A percentile compares a stretch with the other conserved stretches of the same genome.
Conservation (phyloP, 2,329 filamentous ascomycete species). For the Neofusicoccum ribis region DNA sequence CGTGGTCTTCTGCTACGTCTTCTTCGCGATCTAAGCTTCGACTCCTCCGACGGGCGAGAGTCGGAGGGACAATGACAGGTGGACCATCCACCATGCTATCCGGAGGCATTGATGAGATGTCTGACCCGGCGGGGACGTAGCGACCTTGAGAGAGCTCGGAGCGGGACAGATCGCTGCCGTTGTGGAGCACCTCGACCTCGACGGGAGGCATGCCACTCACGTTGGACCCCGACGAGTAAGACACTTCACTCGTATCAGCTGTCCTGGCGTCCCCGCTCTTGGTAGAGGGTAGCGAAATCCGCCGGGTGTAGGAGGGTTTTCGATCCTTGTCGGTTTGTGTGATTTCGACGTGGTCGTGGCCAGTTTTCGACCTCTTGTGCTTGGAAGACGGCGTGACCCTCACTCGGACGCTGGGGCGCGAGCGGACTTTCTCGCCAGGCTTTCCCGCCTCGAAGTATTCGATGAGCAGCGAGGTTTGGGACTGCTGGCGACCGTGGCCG, state of each 20-base stretch:
- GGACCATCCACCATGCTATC: conserved; percentile 67
- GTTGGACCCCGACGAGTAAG: conserved; percentile 80
- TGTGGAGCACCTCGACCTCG: conserved; percentile 81
- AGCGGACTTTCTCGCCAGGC: conserved; percentile 58
- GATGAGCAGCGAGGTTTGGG: conserved; percentile 88
- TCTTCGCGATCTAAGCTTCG: conserved; percentile 50
- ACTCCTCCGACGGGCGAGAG: conserved; percentile 45
- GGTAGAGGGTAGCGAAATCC: conserved; percentile 60
- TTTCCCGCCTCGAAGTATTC: conserved; percentile 91
- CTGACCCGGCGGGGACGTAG: conserved; percentile 71
- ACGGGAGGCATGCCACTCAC: conserved; percentile 69
- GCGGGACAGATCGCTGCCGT: conserved; percentile 70
- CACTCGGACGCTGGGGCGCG: conserved; percentile 79
- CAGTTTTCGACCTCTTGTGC: conserved; percentile 52
- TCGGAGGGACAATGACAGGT: conserved; percentile 45
- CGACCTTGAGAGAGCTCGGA: conserved; percentile 59
- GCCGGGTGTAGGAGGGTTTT: conserved; percentile 68
- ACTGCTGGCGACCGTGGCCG: conserved; percentile 58
- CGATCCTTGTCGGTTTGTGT: conserved; percentile 73
- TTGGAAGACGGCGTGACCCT: conserved; percentile 72
- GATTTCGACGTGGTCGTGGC: conserved; percentile 78
- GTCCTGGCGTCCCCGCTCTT: conserved; percentile 38
- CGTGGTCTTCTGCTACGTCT: conserved; percentile 34
- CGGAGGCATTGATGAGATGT: conserved; percentile 81
- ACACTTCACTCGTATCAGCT: conserved; percentile 47